Conservation (phyloP, 768 basidiomycete genomes). For the Lentinus brumalis region DNA sequence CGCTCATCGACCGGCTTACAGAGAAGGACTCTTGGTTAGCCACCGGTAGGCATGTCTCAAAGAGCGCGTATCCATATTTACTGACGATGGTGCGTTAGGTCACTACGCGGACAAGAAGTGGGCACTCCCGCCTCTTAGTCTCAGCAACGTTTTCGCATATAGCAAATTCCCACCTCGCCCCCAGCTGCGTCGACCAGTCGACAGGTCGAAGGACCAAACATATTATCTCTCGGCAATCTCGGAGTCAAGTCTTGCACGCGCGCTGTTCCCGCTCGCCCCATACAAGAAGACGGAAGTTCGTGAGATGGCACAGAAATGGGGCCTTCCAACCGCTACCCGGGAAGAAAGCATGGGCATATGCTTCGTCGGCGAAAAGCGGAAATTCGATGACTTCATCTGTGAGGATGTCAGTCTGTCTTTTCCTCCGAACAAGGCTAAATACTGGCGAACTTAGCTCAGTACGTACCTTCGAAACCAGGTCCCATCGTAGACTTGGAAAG, state of each 20-base stretch:
- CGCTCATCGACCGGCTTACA: constrained; percentile 67
- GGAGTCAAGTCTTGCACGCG: constrained; percentile 61
- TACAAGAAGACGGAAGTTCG: constrained; percentile 74
- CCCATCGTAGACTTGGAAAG: constrained; percentile 60
- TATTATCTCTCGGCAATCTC: constrained; percentile 86
- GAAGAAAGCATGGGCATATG: constrained; percentile 94
- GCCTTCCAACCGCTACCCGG: constrained; percentile 71
- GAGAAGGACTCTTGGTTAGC: constrained; percentile 65
- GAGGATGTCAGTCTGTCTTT: constrained; percentile 22
- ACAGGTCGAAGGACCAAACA: constrained; percentile 83
- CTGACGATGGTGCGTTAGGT: constrained; percentile 43
- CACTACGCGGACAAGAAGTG: constrained; percentile 83
- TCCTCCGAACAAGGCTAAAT: neutral
- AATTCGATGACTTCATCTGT: constrained; percentile 77
- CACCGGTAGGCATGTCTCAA: constrained; percentile 54
- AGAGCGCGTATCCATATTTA: neutral
- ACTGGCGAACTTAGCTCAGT: constrained; percentile 58
- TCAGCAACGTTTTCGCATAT: constrained; percentile 12
- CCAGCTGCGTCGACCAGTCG: constrained; percentile 45
- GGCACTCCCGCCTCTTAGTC: constrained; percentile 22
- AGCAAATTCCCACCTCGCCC: constrained; percentile 26
- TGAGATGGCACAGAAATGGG: constrained; percentile 60
- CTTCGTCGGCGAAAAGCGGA: constrained; percentile 82
- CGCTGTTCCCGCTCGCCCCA: constrained; percentile 77
- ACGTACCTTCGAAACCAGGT: constrained; percentile 71